Conservation (phyloP, 768 basidiomycete genomes). For the Boletus reticulatus region DNA sequence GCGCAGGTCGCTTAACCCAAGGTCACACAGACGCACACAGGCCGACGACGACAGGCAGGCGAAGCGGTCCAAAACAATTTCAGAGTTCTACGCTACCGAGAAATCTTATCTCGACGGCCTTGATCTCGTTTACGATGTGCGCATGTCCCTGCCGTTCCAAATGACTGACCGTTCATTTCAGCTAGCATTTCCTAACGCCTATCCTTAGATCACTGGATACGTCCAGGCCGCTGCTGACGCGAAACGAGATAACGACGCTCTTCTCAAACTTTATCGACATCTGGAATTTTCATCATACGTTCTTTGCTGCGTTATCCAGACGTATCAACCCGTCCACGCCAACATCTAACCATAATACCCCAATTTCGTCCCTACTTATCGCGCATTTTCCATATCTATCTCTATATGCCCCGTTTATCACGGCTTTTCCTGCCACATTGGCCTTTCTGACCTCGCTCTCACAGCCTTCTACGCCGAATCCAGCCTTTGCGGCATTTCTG, state of each 20-base stretch:
- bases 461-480: slow-evolving; percentile 39
- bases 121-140: slow-evolving; percentile 76
- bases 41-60: slow-evolving; percentile 46
- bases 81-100: slow-evolving; percentile 82
- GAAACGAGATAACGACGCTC: slow-evolving; percentile 64
- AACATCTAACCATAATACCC: slow-evolving; percentile 31
- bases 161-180: neutral
- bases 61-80: slow-evolving; percentile 68
- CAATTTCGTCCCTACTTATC: slow-evolving; percentile 60
- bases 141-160: slow-evolving; percentile 23
- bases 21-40: slow-evolving; percentile 34
- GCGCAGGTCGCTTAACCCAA: slow-evolving; percentile 35
- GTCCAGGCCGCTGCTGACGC: slow-evolving; percentile 63
- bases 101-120: slow-evolving; percentile 77
- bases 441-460: slow-evolving; percentile 56
- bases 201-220: slow-evolving; percentile 75
- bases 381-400: slow-evolving; percentile 88
- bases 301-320: slow-evolving; percentile 58
- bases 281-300: slow-evolving; percentile 82
- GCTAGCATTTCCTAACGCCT: slow-evolving; percentile 80
- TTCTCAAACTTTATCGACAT: slow-evolving; percentile 92
- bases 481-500: slow-evolving; percentile 62
- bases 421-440: slow-evolving; percentile 69
- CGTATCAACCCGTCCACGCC: slow-evolving; percentile 30
- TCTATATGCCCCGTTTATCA: slow-evolving; percentile 82